phyloP scores from a whole-genome alignment of 495 filamentous ascomycete species.

The Tuber microsphaerosporum region DNA sequence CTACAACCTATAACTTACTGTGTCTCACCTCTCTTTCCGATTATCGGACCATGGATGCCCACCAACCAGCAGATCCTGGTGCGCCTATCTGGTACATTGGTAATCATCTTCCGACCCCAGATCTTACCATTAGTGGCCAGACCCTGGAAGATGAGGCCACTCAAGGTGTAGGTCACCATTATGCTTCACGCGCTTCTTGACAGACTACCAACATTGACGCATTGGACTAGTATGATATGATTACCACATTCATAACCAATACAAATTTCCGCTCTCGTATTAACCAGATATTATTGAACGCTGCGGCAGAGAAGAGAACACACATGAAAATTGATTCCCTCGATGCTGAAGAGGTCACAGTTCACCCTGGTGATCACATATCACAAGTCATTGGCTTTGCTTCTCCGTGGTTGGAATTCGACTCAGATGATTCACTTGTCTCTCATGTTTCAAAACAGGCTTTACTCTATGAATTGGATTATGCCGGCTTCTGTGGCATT shows the following conservation, averaged over 20 bases:
- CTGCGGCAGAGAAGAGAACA: constrained; percentile 55
- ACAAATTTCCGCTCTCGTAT: constrained; percentile 72
- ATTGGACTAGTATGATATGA: constrained; percentile 71
- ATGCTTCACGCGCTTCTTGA: neutral
- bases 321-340: constrained; percentile 44
- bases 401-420: constrained; percentile 41
- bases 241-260: constrained; percentile 84
- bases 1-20: neutral
- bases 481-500: constrained; percentile 88
- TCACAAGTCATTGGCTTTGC: constrained; percentile 36
- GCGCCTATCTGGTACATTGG: constrained; percentile 39
- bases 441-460: constrained; percentile 48
- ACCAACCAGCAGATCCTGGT: constrained; percentile 27
- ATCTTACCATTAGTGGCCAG: constrained; percentile 23
- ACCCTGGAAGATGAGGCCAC: constrained; percentile 29
- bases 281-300: constrained; percentile 31
- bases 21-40: neutral
- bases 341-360: constrained; percentile 36
- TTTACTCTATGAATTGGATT: constrained; percentile 80
- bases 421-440: constrained; percentile 35
- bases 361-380: constrained; percentile 40
- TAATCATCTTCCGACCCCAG: constrained; percentile 35
- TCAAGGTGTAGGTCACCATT: constrained; percentile 30
- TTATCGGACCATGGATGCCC: constrained; percentile 29
- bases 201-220: constrained; percentile 9